Evolutionary conservation across 1,284 basidiomycete species (phyloP), one percentile per base, ranked within the genome.

Genomic region (Chondrostereum purpureum): DNA sequence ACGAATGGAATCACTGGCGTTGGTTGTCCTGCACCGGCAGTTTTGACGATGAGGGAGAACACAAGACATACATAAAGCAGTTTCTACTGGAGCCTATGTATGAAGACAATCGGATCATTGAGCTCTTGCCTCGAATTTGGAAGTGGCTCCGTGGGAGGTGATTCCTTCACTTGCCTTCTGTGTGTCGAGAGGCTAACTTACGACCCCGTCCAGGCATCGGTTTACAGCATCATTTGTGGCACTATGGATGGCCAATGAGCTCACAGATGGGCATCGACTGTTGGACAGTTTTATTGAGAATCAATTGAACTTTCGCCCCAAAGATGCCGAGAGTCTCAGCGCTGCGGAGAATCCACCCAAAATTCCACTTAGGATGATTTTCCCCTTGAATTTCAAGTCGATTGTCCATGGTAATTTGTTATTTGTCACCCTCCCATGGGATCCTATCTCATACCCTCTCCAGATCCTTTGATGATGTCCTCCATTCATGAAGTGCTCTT

Each of bases 401-500:
- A n/a, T n/a, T n/a, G n/a, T n/a, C n/a, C n/a, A n/a, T n/a, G n/a
- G n/a, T n/a, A n/a, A n/a, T n/a, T n/a, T n/a, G n/a, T n/a, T n/a
- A n/a, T n/a, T n/a, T n/a, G n/a, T n/a, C n/a, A n/a, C n/a, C n/a
- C n/a, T n/a, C n/a, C n/a, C n/a, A n/a, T n/a, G n/a, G n/a, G n/a
- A n/a, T n/a, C n/a, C n/a, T n/a, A n/a, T n/a, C n/a, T n/a, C n/a
- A n/a, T n/a, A n/a, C n/a, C n/a, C n/a, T n/a, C n/a, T 31, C 27
- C n/a, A 31, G 27, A 31, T 31, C 27, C n/a, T n/a, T 27, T 47
- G 2, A 19, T 43, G 4, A 12, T 13, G n/a, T 47, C 45, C n/a
- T 36, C 41, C 3, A 19, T 42, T 3, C 40, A 47, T 11, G 14
- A 38, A 3, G 42, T 39, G 35, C 13, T 47, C 10, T 44, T 43